Base-by-base conservation (phyloP, 257 asterid species). In the Ilex asprella region DNA sequence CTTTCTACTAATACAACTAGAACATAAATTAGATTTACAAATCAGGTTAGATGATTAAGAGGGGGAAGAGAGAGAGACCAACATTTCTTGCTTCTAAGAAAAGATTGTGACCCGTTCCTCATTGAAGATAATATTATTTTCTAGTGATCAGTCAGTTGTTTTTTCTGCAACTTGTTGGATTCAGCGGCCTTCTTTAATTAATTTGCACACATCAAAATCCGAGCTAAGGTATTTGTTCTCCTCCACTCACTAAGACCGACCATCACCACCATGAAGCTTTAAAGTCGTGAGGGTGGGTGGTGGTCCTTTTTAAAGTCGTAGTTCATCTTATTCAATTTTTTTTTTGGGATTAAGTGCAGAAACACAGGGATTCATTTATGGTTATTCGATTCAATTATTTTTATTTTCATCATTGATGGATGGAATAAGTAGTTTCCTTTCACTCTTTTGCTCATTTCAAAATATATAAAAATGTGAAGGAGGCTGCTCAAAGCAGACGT, bases 1-100 rank as follows among this genome's bases (percentile, higher is more conserved):
- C 27, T 21, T 21, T 21, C 1, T 21, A 21, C 27, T 21, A 21
- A 21, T 21, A 21, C 27, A 21, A 21, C 27, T 21, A 21, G 27
- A 21, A 21, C 27, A 21, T 21, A 21, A 21, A 1, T 21, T 21
- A 21, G 27, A 21, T 21, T 21, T 21, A 21, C 27, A 21, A 21
- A 21, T 21, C 27, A 1, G 0, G 27, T 21, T 21, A 21, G 27
- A 21, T 21, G 27, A 21, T 21, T 21, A 21, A 21, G 50, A 44
- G 50, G 43, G 8, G 46, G 39, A 55, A 55, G 31, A 47, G 67
- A 64, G 70, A 50, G 76, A 53, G 82, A 79, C 87, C 83, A 81
- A 85, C 89, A 88, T 88, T 75, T 83, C 84, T 83, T 75, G 62
- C 89, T 85, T 85, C 63, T 51, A 31, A 54, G 21, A 15, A 75